Evolutionary conservation across 2,329 filamentous ascomycete genomes (phyloP).

Genomic region (Fusarium sp.): DNA sequence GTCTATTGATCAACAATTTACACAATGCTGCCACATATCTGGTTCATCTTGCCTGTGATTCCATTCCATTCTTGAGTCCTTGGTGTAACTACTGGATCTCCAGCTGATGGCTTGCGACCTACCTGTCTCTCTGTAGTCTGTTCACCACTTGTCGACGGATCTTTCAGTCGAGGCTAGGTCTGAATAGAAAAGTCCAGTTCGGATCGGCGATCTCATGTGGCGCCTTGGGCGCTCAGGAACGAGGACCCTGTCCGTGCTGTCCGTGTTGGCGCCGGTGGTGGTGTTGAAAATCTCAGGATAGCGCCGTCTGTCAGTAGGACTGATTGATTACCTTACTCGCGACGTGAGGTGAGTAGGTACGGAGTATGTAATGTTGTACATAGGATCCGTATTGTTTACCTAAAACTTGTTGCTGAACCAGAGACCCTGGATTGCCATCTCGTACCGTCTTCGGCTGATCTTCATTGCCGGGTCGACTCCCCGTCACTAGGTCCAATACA

Average conservation of each 20-base stretch:
- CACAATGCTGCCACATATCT: constrained; percentile 36
- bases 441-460: constrained; percentile 25
- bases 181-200: neutral
- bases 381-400: neutral
- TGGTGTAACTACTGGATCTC: neutral
- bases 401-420: neutral
- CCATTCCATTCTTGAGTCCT: neutral
- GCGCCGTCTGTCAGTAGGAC: constrained; percentile 12
- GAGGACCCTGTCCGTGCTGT: constrained; percentile 6
- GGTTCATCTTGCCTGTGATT: neutral
- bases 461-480: constrained; percentile 24
- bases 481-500: neutral
- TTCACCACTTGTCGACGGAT: constrained; percentile 26
- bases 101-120: neutral
- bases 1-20: constrained; percentile 39
- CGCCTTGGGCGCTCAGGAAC: constrained; percentile 16
- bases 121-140: constrained; percentile 6
- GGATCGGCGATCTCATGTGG: constrained; percentile 30
- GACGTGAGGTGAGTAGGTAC: neutral
- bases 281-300: constrained; percentile 18
- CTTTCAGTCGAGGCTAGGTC: constrained; percentile 39
- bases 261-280: constrained; percentile 16
- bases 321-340: constrained; percentile 21
- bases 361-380: neutral
- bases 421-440: constrained; percentile 5